A percentile compares a stretch with the other conserved stretches of the same genome.
Conservation (phyloP, 2,329 filamentous ascomycete genomes). For the Cryphonectria carpinicola region DNA sequence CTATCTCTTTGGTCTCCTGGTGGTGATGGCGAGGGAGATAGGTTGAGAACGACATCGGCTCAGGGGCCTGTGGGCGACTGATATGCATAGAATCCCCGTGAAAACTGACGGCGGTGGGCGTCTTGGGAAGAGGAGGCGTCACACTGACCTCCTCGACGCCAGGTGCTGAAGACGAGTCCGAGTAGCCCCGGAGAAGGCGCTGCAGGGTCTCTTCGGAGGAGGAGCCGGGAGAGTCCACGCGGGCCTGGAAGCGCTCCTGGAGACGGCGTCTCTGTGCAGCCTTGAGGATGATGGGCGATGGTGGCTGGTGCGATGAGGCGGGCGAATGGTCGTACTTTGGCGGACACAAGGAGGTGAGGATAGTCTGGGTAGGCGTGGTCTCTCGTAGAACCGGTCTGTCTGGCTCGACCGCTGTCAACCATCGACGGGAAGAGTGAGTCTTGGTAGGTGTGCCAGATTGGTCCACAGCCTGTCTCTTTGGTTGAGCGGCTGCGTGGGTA, state of each 20-base stretch:
- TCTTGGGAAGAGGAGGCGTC: background rate
- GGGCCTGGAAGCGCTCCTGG: constrained; percentile 9
- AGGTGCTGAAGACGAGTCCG: background rate
- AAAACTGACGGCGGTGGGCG: background rate
- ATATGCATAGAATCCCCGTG: background rate
- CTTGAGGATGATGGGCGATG: constrained; percentile 6
- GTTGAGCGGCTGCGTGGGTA: too few species aligned
- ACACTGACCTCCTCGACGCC: background rate
- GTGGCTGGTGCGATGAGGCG: background rate
- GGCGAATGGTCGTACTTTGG: background rate
- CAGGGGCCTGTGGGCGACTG: constrained; percentile 1
- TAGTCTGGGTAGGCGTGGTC: background rate
- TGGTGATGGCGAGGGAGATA: background rate
- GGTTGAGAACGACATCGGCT: constrained; percentile 12
- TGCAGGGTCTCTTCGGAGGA: constrained; percentile 10
- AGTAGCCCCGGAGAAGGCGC: constrained; percentile 12
- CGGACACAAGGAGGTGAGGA: background rate
- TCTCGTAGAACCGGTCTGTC: background rate
- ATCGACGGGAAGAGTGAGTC: background rate
- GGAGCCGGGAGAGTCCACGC: background rate
- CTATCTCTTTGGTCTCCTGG: background rate
- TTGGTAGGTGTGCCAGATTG: background rate
- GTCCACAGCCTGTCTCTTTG: background rate
- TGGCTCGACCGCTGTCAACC: background rate
- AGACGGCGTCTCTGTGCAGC: background rate